Conservation (phyloP, 2,329 filamentous ascomycete species). For the Pleomassaria siparia region DNA sequence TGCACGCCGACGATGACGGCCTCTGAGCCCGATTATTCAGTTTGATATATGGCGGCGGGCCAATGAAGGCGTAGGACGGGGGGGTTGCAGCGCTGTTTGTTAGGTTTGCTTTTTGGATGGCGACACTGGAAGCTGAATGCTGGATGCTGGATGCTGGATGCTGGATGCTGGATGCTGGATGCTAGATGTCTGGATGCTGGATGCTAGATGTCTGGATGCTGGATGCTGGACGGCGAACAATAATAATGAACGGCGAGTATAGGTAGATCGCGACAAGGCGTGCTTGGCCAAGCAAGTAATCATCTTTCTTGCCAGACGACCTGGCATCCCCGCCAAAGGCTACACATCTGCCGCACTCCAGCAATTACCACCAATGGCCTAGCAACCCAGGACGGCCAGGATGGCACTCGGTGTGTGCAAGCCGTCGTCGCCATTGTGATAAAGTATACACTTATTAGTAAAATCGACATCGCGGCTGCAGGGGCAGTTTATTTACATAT, state of each 20-base stretch:
- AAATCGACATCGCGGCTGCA: conserved; percentile 2
- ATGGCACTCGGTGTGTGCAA: neutral
- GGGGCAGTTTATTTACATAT: too few relatives aligned
- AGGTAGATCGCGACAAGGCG: neutral
- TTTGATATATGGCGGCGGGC: conserved; percentile 22
- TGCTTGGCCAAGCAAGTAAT: too few relatives aligned
- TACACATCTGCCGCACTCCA: conserved; percentile 11
- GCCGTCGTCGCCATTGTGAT: too few relatives aligned
- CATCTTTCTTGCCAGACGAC: neutral
- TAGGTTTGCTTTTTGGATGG: conserved; percentile 10
- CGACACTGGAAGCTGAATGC: too few relatives aligned
- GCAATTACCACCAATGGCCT: conserved; percentile 4
- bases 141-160: too few relatives aligned
- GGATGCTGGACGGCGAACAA: too few relatives aligned
- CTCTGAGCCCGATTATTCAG: conserved; percentile 8
- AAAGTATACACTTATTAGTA: too few relatives aligned
- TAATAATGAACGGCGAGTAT: neutral
- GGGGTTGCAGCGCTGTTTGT: conserved; percentile 13
- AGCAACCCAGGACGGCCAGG: neutral
- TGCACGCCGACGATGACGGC: conserved; percentile 37
- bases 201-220: neutral
- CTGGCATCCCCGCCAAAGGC: neutral
- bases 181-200: neutral
- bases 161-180: too few relatives aligned
- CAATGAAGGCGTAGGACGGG: conserved; percentile 21